A percentile compares a stretch with the other conserved stretches of the same genome.
phyloP scores from a whole-genome alignment of 345 rosid genomes.

The Lenwebbia sp. region DNA sequence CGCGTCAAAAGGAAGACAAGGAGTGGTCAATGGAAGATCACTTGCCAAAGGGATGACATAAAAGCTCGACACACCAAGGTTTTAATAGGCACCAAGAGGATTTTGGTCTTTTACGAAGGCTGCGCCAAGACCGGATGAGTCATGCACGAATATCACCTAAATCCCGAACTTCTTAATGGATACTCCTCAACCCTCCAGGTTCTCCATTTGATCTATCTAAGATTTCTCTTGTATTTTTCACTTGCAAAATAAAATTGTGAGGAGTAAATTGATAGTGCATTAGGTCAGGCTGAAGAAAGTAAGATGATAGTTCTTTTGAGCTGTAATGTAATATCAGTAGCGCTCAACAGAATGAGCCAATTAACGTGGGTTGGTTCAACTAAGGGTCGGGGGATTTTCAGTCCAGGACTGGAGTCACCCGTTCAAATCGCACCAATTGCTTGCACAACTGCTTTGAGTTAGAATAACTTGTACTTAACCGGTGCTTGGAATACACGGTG shows the following conservation, averaged over 20 bases:
- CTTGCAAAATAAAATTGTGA: neutral
- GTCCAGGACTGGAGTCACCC: too few species aligned
- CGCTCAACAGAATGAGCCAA: neutral
- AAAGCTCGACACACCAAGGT: neutral
- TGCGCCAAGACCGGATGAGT: neutral
- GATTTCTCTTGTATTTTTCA: neutral
- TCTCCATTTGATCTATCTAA: neutral
- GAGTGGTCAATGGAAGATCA: neutral
- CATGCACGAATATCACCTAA: conserved; percentile 6
- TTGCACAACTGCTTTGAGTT: neutral
- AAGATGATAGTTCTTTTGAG: neutral
- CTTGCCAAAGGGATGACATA: neutral
- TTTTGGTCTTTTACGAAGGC: neutral
- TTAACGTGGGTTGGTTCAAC: neutral
- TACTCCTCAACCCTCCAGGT: neutral
- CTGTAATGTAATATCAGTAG: neutral
- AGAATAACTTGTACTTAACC: neutral
- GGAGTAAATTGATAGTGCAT: neutral
- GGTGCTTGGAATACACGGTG: neutral
- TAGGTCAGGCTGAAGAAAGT: neutral
- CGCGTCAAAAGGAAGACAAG: neutral
- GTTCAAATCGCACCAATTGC: neutral
- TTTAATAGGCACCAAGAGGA: neutral
- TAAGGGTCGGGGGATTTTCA: too few species aligned
- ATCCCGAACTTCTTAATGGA: neutral